Percentiles rank a stretch among this genome's conserved stretches.
phyloP scores from a whole-genome alignment of 345 rosid species.

The Eucalyptus brandiana region DNA sequence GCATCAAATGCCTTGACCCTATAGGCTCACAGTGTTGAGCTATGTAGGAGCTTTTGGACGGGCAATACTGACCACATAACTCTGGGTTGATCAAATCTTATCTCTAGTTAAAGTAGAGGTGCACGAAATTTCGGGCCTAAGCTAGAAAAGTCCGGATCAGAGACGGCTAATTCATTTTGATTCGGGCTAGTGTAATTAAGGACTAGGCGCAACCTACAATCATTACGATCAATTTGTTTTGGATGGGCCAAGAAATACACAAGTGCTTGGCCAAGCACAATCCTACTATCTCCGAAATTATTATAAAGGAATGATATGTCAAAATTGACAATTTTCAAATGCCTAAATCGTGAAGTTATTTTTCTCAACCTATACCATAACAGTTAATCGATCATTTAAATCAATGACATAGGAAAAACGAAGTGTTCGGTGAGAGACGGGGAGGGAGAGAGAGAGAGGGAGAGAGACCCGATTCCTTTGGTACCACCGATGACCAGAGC shows the following conservation, averaged over 20 bases:
- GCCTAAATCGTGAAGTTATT: neutral
- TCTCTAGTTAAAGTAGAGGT: too few species aligned
- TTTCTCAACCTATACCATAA: neutral
- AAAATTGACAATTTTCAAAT: neutral
- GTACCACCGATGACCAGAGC: constrained; percentile 39
- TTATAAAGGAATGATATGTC: neutral
- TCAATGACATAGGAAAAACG: neutral
- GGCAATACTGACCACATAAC: neutral
- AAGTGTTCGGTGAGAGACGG: neutral
- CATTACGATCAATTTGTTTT: neutral
- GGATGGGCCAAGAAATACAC: neutral
- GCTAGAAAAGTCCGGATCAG: neutral
- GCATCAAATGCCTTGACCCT: too few species aligned
- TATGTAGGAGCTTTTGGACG: neutral
- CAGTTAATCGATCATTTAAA: neutral
- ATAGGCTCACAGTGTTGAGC: neutral
- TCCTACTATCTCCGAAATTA: neutral
- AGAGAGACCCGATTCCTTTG: constrained; percentile 17
- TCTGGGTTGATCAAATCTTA: neutral
- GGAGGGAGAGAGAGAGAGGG: neutral
- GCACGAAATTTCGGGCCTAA: neutral
- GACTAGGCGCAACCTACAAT: neutral
- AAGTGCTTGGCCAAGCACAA: neutral
- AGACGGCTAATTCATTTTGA: neutral
- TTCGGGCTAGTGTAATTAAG: neutral